These are phyloP conservation scores for Herpomyces periplanetae DNA, from an alignment of 2,329 filamentous ascomycete species.

Conservation along the genomic window DNA sequence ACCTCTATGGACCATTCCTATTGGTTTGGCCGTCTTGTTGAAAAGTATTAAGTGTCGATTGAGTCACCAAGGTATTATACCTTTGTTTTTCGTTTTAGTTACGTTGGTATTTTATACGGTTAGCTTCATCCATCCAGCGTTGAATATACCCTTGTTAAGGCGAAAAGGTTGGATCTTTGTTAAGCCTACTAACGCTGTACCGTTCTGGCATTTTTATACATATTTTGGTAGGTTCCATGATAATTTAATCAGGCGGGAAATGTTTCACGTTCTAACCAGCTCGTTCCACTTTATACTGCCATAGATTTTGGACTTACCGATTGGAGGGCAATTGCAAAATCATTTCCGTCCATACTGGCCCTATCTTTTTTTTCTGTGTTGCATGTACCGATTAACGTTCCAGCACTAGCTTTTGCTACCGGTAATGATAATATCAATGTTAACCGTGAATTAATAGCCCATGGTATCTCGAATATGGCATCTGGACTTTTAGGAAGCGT, in stretches of 20 bases:
- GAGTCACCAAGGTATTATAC: conserved; percentile 47
- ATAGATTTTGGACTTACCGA: conserved; percentile 40
- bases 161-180: conserved; percentile 61
- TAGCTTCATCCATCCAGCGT: conserved; percentile 22
- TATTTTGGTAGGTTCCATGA: conserved; percentile 29
- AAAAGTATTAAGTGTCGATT: conserved; percentile 35
- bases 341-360: conserved; percentile 73
- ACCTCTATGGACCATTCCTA: conserved; percentile 41
- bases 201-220: conserved; percentile 93
- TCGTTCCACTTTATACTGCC: conserved; percentile 2
- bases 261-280: too few species aligned
- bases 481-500: conserved; percentile 64
- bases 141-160: conserved; percentile 26
- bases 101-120: conserved; percentile 39
- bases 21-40: conserved; percentile 31
- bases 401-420: conserved; percentile 52
- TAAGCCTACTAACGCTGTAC: conserved; percentile 40
- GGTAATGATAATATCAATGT: conserved; percentile 74
- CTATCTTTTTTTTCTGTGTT: conserved; percentile 88
- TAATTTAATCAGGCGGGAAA: too few species aligned
- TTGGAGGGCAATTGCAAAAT: conserved; percentile 44
- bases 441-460: conserved; percentile 59
- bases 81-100: conserved; percentile 44
- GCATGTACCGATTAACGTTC: conserved; percentile 91
- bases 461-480: conserved; percentile 65